These are phyloP conservation scores for Cynara cardunculus DNA, from an alignment of 129 eudicot species.

Conservation along the genomic window DNA sequence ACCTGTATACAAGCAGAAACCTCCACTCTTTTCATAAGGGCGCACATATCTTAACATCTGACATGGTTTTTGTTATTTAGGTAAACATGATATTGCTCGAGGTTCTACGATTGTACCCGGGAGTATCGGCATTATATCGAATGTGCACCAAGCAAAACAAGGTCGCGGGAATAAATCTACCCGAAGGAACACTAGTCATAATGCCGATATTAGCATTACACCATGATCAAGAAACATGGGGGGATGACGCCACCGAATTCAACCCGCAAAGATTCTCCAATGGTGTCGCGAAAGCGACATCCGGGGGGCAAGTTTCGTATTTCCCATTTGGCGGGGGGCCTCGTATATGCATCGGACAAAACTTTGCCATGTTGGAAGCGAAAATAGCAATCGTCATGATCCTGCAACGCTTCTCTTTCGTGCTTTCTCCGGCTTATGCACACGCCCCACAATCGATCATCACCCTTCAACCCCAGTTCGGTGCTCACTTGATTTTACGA, in stretches of 20 bases:
- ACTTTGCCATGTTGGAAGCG: constrained; percentile 31
- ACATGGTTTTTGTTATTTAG: constrained; percentile 5
- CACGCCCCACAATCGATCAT: constrained; percentile 28
- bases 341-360: constrained; percentile 31
- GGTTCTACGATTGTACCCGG: constrained; percentile 27
- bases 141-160: constrained; percentile 10
- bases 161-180: constrained; percentile 14
- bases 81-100: constrained; percentile 27
- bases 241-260: constrained; percentile 22
- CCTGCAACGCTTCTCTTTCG: constrained; percentile 26
- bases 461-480: constrained; percentile 36
- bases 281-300: constrained; percentile 20
- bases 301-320: constrained; percentile 16
- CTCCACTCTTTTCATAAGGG: no score
- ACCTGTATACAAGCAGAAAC: no score
- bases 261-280: constrained; percentile 21
- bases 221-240: constrained; percentile 33
- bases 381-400: constrained; percentile 29
- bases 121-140: constrained; percentile 14
- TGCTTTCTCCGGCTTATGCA: constrained; percentile 28
- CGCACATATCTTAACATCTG: no score
- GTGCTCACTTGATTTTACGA: constrained; percentile 21
- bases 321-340: constrained; percentile 39
- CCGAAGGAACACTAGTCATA: constrained; percentile 19
- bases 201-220: constrained; percentile 27